Conservation (phyloP, 1,139 yeast genomes). For the Geotrichum restrictum region DNA sequence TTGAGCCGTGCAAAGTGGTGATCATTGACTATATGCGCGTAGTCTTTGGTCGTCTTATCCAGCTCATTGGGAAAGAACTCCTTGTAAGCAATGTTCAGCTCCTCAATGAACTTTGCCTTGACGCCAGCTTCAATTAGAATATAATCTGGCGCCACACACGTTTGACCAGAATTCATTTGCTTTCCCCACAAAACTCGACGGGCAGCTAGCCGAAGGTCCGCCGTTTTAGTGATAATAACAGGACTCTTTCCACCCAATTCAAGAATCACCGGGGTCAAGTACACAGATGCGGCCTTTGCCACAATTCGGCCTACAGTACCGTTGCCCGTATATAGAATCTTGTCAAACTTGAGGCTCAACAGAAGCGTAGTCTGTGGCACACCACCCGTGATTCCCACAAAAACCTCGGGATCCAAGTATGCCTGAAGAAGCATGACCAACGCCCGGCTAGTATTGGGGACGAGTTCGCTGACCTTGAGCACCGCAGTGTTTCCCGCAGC, state of each 20-base stretch:
- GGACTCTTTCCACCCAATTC: slow-evolving; percentile 95
- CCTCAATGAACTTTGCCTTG: slow-evolving; percentile 51
- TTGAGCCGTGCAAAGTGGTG: slow-evolving; percentile 54
- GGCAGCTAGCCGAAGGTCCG: slow-evolving; percentile 50
- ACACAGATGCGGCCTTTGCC: slow-evolving; percentile 77
- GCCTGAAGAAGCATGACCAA: slow-evolving; percentile 52
- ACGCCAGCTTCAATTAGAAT: slow-evolving; percentile 58
- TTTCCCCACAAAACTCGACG: slow-evolving; percentile 74
- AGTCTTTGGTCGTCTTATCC: slow-evolving; percentile 37
- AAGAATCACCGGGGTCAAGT: slow-evolving; percentile 71
- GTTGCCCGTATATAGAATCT: slow-evolving; percentile 85
- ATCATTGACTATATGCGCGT: slow-evolving; percentile 61
- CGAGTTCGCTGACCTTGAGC: slow-evolving; percentile 73
- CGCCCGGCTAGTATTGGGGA: slow-evolving; percentile 58
- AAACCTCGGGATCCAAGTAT: slow-evolving; percentile 53
- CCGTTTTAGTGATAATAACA: slow-evolving; percentile 57
- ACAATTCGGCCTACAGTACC: slow-evolving; percentile 70
- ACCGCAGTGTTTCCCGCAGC: slow-evolving; percentile 86
- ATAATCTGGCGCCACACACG: slow-evolving; percentile 88
- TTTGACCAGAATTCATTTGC: slow-evolving; percentile 80
- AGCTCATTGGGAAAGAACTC: slow-evolving; percentile 47
- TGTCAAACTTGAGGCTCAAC: slow-evolving; percentile 67
- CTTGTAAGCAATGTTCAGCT: slow-evolving; percentile 45
- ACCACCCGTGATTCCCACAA: slow-evolving; percentile 70
- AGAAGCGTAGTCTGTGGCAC: slow-evolving; percentile 64